Base-by-base conservation (phyloP, 768 basidiomycete species). In the Tylopilus sp. region DNA sequence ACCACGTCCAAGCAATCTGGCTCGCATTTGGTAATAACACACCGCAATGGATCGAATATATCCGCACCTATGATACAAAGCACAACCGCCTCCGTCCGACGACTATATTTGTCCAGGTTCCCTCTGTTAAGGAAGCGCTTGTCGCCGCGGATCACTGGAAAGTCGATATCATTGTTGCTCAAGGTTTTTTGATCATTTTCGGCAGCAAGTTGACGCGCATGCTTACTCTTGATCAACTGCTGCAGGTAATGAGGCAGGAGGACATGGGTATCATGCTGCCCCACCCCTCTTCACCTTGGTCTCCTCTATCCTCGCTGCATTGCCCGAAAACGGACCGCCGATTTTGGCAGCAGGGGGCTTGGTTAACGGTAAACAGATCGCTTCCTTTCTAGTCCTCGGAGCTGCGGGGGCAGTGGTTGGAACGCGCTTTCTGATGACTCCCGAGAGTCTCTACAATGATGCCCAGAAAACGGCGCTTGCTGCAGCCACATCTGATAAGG, bases 261-360 rank as follows among this genome's bases (percentile, higher is more conserved):
- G 91, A 23, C 91, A 92, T 67, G 88, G 87, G 7, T 69, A 75
- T 42, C 56, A 69, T 20, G 62, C 74, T 36, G 80, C 85, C 7
- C 77, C 79, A 33, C 81, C 89, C 1, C 73, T 87, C 47, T 67
- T 82, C 48, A 79, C 77, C 13, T 71, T 91, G 40, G 61, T 91
- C 48, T 75, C 85, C 6, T 70, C 74, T 48, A 72, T 88, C 57
- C 68, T 82, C 39, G 66, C 74, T 33, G 70, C 67, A 11, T 55
- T 81, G 17, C 64, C 75, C 4, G 60, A 69, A 31, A 67, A 67
- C 31, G 70, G 73, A 4, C 80, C 81, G 0, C 79, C 79, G 4
- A 58, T 92, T 47, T 68, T 92, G 26, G 89, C 82, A 15, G 89
- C 91, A 3, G 91, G 91, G 26, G 91, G 90, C 0, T 57, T 93